Evolutionary conservation across 768 basidiomycete species (phyloP).

Genomic region (Sarcodon sp.): DNA sequence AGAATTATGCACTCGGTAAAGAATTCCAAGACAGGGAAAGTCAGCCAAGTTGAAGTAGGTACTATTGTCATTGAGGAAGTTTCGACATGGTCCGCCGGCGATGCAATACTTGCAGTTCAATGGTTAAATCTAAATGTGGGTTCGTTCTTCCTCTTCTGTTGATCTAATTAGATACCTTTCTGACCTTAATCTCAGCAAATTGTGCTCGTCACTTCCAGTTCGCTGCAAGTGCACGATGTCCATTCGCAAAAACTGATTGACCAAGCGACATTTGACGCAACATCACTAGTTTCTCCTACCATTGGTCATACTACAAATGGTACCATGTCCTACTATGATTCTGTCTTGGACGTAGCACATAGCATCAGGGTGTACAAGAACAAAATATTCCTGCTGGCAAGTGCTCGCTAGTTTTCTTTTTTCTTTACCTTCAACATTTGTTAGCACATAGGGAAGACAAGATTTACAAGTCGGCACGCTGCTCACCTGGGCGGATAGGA

Average conservation of each 20-base stretch:
- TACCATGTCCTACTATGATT: conserved; percentile 32
- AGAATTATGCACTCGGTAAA: conserved; percentile 34
- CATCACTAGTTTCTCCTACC: conserved; percentile 41
- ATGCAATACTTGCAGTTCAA: conserved; percentile 59
- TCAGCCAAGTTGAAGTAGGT: conserved; percentile 46
- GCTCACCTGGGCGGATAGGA: conserved; percentile 90
- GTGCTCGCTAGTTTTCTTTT: conserved; percentile 14
- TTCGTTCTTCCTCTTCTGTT: conserved; percentile 18
- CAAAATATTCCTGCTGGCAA: conserved; percentile 81
- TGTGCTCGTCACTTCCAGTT: conserved; percentile 39
- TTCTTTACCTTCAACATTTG: conserved; percentile 1
- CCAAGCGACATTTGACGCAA: conserved; percentile 40
- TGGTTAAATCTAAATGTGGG: conserved; percentile 87
- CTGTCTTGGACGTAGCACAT: conserved; percentile 43
- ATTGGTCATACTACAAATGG: conserved; percentile 32
- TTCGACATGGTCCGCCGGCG: conserved; percentile 46
- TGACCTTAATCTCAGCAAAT: conserved; percentile 41
- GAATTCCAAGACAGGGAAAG: conserved; percentile 48
- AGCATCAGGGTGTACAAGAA: conserved; percentile 79
- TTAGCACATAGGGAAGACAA: conserved; percentile 39
- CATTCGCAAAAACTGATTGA: conserved; percentile 47
- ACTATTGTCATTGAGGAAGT: conserved; percentile 49
- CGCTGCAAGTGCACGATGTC: conserved; percentile 62
- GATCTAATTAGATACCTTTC: neutral
- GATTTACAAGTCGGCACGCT: conserved; percentile 73